phyloP scores from a whole-genome alignment of 495 filamentous ascomycete species.

The Eremomyces bilateralis region DNA sequence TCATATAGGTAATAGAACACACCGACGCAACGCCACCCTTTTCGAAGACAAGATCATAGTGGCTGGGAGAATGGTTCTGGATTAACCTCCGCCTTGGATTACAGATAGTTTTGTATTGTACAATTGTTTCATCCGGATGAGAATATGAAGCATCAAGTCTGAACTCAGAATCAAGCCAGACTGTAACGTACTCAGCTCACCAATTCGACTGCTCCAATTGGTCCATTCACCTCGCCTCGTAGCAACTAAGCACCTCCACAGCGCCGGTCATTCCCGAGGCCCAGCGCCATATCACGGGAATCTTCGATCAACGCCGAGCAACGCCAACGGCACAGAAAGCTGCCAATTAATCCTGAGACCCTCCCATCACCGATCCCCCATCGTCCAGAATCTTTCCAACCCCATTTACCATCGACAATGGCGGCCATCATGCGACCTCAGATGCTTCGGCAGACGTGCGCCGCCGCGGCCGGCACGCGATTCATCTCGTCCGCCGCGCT shows the following conservation, averaged over 20 bases:
- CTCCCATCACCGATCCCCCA: conserved; percentile 1
- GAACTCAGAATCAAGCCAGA: too few species aligned
- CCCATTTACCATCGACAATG: conserved; percentile 13
- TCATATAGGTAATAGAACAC: neutral
- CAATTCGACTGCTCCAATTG: too few species aligned
- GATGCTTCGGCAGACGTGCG: conserved; percentile 15
- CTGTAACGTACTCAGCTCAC: too few species aligned
- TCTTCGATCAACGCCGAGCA: neutral
- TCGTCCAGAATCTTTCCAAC: conserved; percentile 1
- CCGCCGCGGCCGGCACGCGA: conserved; percentile 6
- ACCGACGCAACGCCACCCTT: neutral
- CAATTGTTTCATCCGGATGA: too few species aligned
- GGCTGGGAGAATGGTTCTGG: neutral
- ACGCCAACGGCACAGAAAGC: neutral
- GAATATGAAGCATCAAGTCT: too few species aligned
- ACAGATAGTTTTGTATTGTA: neutral
- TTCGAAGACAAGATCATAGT: neutral
- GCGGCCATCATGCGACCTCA: conserved; percentile 18
- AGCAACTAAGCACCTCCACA: too few species aligned
- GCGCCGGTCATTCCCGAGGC: too few species aligned
- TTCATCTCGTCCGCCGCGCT: too few species aligned
- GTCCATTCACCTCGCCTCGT: too few species aligned
- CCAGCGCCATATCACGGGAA: neutral
- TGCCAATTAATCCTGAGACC: conserved; percentile 2
- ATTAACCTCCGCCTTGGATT: neutral